A percentile compares a stretch with the other conserved stretches of the same genome.
Conservation (phyloP, 2,329 filamentous ascomycete genomes). For the Myriosclerotinia curreyana region DNA sequence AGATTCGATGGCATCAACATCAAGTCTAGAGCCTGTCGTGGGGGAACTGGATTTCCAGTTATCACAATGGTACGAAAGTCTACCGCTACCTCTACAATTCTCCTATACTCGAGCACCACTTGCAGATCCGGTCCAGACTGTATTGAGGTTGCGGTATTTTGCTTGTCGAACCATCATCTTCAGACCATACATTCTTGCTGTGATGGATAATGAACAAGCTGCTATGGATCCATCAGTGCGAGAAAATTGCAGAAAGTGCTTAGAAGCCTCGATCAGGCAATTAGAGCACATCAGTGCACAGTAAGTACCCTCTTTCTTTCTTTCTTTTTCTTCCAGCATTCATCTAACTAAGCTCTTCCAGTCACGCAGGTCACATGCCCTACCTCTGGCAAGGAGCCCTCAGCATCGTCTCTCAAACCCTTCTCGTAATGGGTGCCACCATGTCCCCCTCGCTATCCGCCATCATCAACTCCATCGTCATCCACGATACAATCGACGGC, state of each 20-base stretch:
- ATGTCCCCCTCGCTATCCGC: conserved; percentile 69
- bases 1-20: conserved; percentile 66
- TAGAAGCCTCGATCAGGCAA: conserved; percentile 77
- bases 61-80: conserved; percentile 78
- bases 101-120: conserved; percentile 66
- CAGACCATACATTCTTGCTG: conserved; percentile 76
- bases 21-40: conserved; percentile 72
- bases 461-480: conserved; percentile 59
- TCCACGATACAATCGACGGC: conserved; percentile 63
- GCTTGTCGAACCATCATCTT: conserved; percentile 86
- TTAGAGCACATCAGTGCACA: conserved; percentile 75
- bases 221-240: conserved; percentile 69
- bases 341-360: conserved; percentile 40
- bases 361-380: conserved; percentile 77
- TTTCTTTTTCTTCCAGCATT: neutral
- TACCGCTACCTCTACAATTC: conserved; percentile 73
- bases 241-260: conserved; percentile 75
- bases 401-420: conserved; percentile 76
- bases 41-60: conserved; percentile 79
- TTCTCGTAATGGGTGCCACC: conserved; percentile 80
- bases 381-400: conserved; percentile 84
- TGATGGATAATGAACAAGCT: conserved; percentile 72
- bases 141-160: conserved; percentile 75
- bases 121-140: conserved; percentile 73
- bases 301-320: conserved; percentile 47